Evolutionary conservation across 1,284 basidiomycete genomes (phyloP).

Genomic region (Moesziomyces sp.): DNA sequence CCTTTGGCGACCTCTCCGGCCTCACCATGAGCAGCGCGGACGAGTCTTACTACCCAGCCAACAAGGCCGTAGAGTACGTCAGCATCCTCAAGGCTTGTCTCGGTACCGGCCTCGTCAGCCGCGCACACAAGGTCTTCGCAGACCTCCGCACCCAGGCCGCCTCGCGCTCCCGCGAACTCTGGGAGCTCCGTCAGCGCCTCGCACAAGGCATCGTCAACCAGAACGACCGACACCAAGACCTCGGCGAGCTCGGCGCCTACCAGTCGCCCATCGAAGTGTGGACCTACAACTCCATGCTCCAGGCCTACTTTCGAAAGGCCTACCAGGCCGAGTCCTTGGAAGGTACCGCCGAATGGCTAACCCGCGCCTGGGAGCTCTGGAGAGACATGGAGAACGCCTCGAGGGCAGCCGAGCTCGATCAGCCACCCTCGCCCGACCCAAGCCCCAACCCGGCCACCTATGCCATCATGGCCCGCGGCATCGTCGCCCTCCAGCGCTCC

Average conservation of each 20-base stretch:
- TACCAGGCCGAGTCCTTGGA: constrained; percentile 44
- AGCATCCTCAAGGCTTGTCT: constrained; percentile 63
- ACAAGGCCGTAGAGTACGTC: constrained; percentile 50
- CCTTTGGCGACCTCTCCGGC: constrained; percentile 44
- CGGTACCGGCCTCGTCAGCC: constrained; percentile 56
- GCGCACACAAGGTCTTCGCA: constrained; percentile 61
- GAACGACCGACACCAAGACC: constrained; percentile 35
- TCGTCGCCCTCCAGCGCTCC: constrained; percentile 48
- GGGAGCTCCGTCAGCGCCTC: constrained; percentile 34
- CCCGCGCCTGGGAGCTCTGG: constrained; percentile 55
- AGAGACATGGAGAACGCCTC: constrained; percentile 47
- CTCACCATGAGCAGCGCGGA: constrained; percentile 50
- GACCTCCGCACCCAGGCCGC: constrained; percentile 52
- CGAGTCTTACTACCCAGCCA: constrained; percentile 56
- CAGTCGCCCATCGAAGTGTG: constrained; percentile 47
- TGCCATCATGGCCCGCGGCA: constrained; percentile 57
- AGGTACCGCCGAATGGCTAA: constrained; percentile 47
- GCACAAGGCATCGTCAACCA: constrained; percentile 41
- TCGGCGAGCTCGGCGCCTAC: constrained; percentile 21
- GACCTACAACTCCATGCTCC: constrained; percentile 63
- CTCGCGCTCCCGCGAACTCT: constrained; percentile 36
- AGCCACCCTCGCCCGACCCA: constrained; percentile 46
- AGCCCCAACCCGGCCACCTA: constrained; percentile 52
- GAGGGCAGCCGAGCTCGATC: constrained; percentile 12
- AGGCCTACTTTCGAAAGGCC: constrained; percentile 59